Evolutionary conservation across 164 flowering plant species (phyloP).

Genomic region (Nymphaea thermarum): DNA sequence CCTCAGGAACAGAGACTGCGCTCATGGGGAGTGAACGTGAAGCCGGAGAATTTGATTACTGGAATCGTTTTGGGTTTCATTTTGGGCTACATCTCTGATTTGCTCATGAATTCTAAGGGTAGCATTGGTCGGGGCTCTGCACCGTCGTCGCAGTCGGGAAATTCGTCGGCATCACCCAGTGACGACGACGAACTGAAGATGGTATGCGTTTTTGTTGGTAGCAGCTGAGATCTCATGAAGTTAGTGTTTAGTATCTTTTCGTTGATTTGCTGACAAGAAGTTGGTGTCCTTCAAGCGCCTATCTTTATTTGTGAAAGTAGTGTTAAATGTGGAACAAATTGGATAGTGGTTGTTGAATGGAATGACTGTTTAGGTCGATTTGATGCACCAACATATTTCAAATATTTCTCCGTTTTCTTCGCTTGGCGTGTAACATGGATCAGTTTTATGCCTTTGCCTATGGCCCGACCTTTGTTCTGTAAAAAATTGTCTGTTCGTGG

Average conservation of each 20-base stretch:
- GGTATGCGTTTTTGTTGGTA: constrained; percentile 23
- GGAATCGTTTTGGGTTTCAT: constrained; percentile 83
- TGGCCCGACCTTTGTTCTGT: no score
- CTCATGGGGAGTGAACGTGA: constrained; percentile 44
- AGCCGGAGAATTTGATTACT: constrained; percentile 65
- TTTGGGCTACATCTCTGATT: constrained; percentile 54
- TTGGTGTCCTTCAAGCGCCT: no score
- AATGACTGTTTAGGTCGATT: no score
- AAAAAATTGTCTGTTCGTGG: no score
- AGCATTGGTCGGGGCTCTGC: constrained; percentile 9
- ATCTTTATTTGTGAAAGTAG: no score
- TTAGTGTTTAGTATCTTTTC: neutral
- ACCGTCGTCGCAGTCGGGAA: constrained; percentile 12
- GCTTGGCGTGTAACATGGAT: no score
- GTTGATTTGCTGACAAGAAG: no score
- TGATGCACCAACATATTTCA: no score
- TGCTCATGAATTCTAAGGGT: constrained; percentile 26
- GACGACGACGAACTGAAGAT: constrained; percentile 65
- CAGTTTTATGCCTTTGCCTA: no score
- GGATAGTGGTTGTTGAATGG: no score
- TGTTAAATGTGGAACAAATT: no score
- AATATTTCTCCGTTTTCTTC: no score
- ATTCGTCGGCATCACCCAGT: constrained; percentile 9
- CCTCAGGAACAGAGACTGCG: constrained; percentile 21
- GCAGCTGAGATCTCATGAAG: neutral